Percentiles rank a stretch among this genome's conserved stretches.
These are phyloP conservation scores for Monosporascus sp. DNA, from an alignment of 2,329 filamentous ascomycete species.

Conservation along the genomic window DNA sequence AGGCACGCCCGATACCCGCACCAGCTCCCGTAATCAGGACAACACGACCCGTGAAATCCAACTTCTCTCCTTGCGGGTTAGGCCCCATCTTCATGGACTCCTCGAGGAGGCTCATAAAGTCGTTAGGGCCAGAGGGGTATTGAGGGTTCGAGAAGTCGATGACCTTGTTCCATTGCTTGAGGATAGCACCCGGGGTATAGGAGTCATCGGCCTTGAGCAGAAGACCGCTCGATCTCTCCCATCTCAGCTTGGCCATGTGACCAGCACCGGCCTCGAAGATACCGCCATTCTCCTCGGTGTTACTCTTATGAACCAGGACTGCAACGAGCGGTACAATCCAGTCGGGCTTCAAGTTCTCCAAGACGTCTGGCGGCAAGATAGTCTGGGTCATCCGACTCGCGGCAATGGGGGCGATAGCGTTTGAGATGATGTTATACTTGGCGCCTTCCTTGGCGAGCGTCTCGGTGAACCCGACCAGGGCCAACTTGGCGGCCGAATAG, in stretches of 20 bases:
- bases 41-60: constrained; percentile 80
- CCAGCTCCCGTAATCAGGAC: constrained; percentile 84
- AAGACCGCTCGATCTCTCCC: constrained; percentile 87
- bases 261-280: constrained; percentile 95
- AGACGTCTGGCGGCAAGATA: constrained; percentile 88
- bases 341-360: constrained; percentile 80
- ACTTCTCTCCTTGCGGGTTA: constrained; percentile 65
- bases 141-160: constrained; percentile 79
- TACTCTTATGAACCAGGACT: constrained; percentile 78
- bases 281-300: constrained; percentile 73
- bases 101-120: constrained; percentile 83
- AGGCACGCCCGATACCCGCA: constrained; percentile 85
- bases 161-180: constrained; percentile 85
- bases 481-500: constrained; percentile 95
- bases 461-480: constrained; percentile 94
- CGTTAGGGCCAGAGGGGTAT: constrained; percentile 77
- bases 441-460: constrained; percentile 94
- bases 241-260: constrained; percentile 86
- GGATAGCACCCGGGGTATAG: constrained; percentile 80
- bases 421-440: constrained; percentile 96
- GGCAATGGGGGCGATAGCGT: constrained; percentile 92
- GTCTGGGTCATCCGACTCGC: constrained; percentile 95
- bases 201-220: constrained; percentile 83
- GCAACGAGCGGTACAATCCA: constrained; percentile 95
- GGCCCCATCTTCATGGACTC: constrained; percentile 72